These are phyloP conservation scores for Blastobotrys persicus DNA, from an alignment of 1,139 yeast species.

Conservation along the genomic window DNA sequence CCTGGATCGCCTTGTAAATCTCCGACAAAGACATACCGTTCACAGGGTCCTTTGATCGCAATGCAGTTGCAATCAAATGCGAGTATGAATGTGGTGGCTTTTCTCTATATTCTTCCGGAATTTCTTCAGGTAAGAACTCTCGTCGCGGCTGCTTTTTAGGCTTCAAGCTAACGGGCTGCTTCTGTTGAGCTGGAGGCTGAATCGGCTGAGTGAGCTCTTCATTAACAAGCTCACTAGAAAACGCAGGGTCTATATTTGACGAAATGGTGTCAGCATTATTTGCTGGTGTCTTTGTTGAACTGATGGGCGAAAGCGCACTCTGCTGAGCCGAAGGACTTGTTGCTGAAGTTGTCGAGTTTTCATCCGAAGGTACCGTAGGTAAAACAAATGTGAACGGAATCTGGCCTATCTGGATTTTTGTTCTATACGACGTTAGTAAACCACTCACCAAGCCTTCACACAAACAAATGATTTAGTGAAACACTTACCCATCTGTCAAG, in stretches of 20 bases:
- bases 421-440: constrained; percentile 39
- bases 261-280: background rate
- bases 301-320: too few relatives aligned
- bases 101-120: constrained; percentile 78
- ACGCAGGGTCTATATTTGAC: constrained; percentile 9
- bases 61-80: constrained; percentile 72
- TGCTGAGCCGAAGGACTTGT: background rate
- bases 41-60: constrained; percentile 60
- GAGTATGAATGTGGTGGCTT: constrained; percentile 84
- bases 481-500: constrained; percentile 50
- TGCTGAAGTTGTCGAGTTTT: constrained; percentile 11
- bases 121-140: constrained; percentile 51
- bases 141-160: constrained; percentile 27
- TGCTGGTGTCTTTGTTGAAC: background rate
- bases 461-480: background rate
- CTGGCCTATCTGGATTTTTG: constrained; percentile 90
- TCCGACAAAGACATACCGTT: constrained; percentile 82
- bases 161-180: constrained; percentile 6
- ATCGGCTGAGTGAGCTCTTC: constrained; percentile 8
- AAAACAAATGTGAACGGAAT: constrained; percentile 82
- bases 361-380: constrained; percentile 47
- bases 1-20: constrained; percentile 82
- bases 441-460: background rate
- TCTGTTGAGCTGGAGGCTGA: constrained; percentile 7
- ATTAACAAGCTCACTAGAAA: background rate